Evolutionary conservation across 106 monocot species (phyloP), one percentile per base, ranked within the genome.

Genomic region (Platanthera guangdongensis): DNA sequence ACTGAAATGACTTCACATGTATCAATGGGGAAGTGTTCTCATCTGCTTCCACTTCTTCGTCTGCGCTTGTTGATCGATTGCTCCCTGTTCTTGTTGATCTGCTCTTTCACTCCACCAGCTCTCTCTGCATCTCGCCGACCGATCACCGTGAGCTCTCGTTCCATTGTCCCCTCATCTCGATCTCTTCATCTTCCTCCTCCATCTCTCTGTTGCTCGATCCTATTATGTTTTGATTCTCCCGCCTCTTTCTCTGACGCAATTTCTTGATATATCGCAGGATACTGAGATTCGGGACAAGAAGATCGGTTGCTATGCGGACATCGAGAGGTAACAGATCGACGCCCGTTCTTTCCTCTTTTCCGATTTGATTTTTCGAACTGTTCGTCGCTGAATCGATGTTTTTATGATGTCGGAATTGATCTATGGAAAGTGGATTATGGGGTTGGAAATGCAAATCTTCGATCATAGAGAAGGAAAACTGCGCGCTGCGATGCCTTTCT

Each of bases 401-500:
- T 39, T n/a, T 22, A 16, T 22, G 45, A 9, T 46, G 16, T n/a
- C 32, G 28, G 52, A 39, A 52, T 57, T 57, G 22, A 52, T 13
- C 48, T 45, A 55, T 32, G 60, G 30, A 57, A 75, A 96, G 96
- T 84, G 93, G 96, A 15, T 8, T 96, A 75, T 96, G 95, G 95
- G 95, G 95, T 15, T 80, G 80, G 84, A 81, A 79, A 73, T 96
- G 95, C 73, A 86, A 52, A 48, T 85, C 89, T 21, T 96, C 96
- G 19, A 76, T 74, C 57, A 84, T 82, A 49, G 89, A 86, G 63
- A 97, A 89, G 86, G 96, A 97, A 80, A 94, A 97, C 63, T 97
- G 96, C 32, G 89, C 87, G 47, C 83, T 93, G 30, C 84, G 88
- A 16, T 97, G 96, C 77, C 91, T 97, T 10, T 97, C 96, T 8